Conservation (phyloP, 768 basidiomycete species). For the Tephrocybe sp. region DNA sequence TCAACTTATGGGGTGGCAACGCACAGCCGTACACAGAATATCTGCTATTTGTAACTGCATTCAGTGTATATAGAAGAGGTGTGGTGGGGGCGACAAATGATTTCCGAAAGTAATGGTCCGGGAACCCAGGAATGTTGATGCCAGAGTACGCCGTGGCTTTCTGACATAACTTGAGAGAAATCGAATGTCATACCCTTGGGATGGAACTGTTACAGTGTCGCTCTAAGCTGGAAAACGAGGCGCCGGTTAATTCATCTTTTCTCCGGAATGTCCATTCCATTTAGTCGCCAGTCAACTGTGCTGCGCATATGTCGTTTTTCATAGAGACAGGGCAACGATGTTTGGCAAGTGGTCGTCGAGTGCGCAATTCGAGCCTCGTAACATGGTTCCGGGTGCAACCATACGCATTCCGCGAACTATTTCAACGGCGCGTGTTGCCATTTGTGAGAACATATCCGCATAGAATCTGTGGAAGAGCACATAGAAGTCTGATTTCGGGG, state of each 20-base stretch:
- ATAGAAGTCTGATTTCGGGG: no score
- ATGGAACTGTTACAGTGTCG: not conserved
- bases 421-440: no score
- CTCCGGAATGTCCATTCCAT: no score
- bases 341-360: not conserved
- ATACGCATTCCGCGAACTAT: no score
- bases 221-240: no score
- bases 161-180: not conserved
- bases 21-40: not conserved
- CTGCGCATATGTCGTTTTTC: no score
- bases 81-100: not conserved
- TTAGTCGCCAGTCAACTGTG: no score
- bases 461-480: no score
- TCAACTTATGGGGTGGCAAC: not conserved
- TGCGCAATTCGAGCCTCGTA: not conserved
- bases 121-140: constrained; percentile 4
- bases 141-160: not conserved
- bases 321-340: no score
- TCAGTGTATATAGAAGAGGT: not conserved
- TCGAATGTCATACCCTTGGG: not conserved
- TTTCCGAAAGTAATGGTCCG: not conserved
- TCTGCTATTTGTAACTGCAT: not conserved
- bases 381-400: no score
- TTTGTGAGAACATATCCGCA: no score
- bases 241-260: no score